Evolutionary conservation across 345 rosid species (phyloP).

Genomic region (Gossypium bickii): DNA sequence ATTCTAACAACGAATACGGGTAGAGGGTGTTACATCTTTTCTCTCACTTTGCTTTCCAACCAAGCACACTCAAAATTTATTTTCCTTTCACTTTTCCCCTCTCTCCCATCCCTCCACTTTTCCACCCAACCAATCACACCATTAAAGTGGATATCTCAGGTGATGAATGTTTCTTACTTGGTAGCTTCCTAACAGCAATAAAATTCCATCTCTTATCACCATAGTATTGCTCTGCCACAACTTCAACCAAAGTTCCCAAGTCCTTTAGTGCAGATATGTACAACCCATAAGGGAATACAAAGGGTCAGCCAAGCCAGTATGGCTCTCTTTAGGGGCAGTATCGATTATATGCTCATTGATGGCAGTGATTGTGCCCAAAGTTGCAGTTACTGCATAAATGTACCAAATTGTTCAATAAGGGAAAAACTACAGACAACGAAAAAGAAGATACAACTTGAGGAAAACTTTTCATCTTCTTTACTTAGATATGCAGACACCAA

Average conservation of each 20-base stretch:
- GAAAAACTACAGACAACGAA: background rate
- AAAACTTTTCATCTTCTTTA: background rate
- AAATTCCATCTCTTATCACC: slow-evolving; percentile 88
- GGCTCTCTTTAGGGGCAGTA: slow-evolving; percentile 44
- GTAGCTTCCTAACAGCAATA: slow-evolving; percentile 76
- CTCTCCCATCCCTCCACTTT: too few relatives aligned
- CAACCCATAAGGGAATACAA: slow-evolving; percentile 58
- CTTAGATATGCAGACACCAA: background rate
- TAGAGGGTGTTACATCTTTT: too few relatives aligned
- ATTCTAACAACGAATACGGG: too few relatives aligned
- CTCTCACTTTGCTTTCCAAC: too few relatives aligned
- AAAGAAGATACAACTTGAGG: background rate
- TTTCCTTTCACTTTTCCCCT: too few relatives aligned
- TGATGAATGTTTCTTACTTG: slow-evolving; percentile 47
- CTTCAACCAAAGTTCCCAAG: slow-evolving; percentile 87
- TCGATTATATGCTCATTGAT: slow-evolving; percentile 81
- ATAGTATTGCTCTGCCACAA: slow-evolving; percentile 71
- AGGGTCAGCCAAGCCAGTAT: slow-evolving; percentile 32
- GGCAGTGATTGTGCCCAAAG: slow-evolving; percentile 80
- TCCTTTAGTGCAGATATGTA: slow-evolving; percentile 78
- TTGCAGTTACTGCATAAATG: slow-evolving; percentile 67
- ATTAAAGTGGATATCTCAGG: background rate
- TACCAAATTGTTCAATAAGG: slow-evolving; percentile 11
- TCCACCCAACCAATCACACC: too few relatives aligned
- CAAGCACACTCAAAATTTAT: too few relatives aligned